Base-by-base conservation (phyloP, 2,329 filamentous ascomycete genomes). In the Claviceps sp. region DNA sequence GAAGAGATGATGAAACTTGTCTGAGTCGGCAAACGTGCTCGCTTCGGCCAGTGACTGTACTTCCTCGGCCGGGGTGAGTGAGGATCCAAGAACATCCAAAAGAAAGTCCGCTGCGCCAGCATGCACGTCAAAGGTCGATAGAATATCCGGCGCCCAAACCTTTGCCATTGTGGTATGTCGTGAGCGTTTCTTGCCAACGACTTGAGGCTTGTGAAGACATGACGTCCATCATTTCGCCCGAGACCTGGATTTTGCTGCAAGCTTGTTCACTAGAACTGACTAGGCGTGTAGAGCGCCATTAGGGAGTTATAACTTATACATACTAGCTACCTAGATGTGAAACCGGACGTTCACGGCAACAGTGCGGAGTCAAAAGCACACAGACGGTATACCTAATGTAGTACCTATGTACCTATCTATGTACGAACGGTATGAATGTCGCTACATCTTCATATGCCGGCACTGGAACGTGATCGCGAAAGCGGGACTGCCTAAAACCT, bases 1-100 rank as follows among this genome's bases (percentile, higher is more conserved):
- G n/a, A 70, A 57, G 54, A 65, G 51, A 50, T 59, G 58, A 18
- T 65, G 50, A 63, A 66, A 70, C 47, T 67, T 61, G 46, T 70
- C 59, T 20, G 62, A 61, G 13, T 62, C 61, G 40, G 64, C 66
- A 4, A 62, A 51, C 22, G 70, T 56, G 50, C 65, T 69, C 43
- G 61, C 52, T 43, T 62, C 53, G 26, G 65, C 55, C 37, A 70
- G 58, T 38, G 51, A 24, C 50, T 60, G 52, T n/a, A 54, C 53
- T 48, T 70, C 64, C 16, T 56, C 50, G 5, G 30, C 44, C n/a
- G 65, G 55, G n/a, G 60, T 58, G 20, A 50, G 51, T 16, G 55
- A 40, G 5, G 61, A 60, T 26, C 63, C 59, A 40, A 70, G 53
- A 40, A 68, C 50, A 50, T 62, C 57, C 43, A 60, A 56, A 18